Conservation (phyloP, 2,329 filamentous ascomycete genomes). For the Sporothrix inflata region DNA sequence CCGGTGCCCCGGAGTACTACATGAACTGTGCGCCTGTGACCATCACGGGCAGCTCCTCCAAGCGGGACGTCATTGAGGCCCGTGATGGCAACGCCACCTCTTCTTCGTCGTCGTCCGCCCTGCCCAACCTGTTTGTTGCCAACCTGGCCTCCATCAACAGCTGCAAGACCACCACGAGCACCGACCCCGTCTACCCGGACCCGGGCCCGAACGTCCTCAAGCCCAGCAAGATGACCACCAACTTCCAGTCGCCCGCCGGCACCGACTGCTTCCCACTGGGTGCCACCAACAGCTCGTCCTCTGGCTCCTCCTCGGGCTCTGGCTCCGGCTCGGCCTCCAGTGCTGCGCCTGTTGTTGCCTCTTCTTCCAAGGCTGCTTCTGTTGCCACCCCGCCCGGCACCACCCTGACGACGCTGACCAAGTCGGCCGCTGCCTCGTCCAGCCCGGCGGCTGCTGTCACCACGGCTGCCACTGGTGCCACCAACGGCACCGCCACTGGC, state of each 20-base stretch:
- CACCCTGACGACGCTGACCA: background rate
- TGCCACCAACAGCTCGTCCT: conserved; percentile 14
- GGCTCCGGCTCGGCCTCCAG: conserved; percentile 35
- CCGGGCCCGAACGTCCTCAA: conserved; percentile 36
- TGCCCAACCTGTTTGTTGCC: conserved; percentile 63
- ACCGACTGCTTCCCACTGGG: conserved; percentile 33
- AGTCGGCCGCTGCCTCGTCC: background rate
- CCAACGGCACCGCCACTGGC: conserved; percentile 24
- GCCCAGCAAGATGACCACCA: conserved; percentile 34
- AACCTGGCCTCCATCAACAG: conserved; percentile 48
- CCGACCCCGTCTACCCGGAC: conserved; percentile 37
- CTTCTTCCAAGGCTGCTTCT: conserved; percentile 21
- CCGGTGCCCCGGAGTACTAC: conserved; percentile 67
- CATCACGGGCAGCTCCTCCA: conserved; percentile 44
- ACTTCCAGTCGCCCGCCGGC: conserved; percentile 31
- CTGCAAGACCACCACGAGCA: conserved; percentile 34
- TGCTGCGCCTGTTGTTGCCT: background rate
- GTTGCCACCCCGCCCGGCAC: conserved; percentile 33
- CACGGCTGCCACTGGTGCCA: conserved; percentile 7
- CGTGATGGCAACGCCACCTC: conserved; percentile 19
- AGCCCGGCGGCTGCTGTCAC: background rate
- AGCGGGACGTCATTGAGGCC: conserved; percentile 26
- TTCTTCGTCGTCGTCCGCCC: conserved; percentile 31
- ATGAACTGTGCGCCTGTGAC: conserved; percentile 67
- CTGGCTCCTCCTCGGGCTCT: conserved; percentile 33